Percentiles rank a stretch among this genome's conserved stretches.
Conservation (phyloP, 1,139 yeast species). For the Hanseniaspora gamundiae region DNA sequence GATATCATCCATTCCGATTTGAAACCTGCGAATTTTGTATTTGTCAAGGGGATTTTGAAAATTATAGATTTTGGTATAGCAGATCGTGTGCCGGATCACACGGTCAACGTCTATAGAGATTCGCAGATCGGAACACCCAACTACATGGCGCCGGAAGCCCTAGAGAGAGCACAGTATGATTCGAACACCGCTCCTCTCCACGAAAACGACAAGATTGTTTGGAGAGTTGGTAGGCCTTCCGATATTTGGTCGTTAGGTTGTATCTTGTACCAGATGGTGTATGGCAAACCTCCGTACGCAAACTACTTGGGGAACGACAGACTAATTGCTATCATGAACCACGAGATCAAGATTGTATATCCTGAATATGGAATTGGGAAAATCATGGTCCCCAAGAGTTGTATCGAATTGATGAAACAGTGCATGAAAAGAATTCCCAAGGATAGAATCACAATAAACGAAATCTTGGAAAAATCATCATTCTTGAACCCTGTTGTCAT, state of each 20-base stretch:
- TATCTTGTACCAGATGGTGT: conserved; percentile 88
- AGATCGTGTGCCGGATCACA: conserved; percentile 85
- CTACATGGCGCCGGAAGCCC: conserved; percentile 96
- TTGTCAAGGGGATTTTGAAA: conserved; percentile 75
- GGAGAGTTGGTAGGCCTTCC: conserved; percentile 92
- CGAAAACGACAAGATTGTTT: conserved; percentile 31
- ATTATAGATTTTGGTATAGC: conserved; percentile 96
- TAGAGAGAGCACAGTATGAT: conserved; percentile 31
- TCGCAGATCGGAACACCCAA: conserved; percentile 92
- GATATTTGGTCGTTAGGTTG: conserved; percentile 99
- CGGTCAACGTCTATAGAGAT: conserved; percentile 80
- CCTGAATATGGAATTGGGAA: conserved; percentile 54
- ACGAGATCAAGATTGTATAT: conserved; percentile 63
- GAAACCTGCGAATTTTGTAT: conserved; percentile 88
- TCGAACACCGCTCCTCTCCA: conserved; percentile 16
- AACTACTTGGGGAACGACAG: conserved; percentile 68
- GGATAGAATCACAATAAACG: conserved; percentile 52
- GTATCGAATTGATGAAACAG: conserved; percentile 57
- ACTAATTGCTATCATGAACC: conserved; percentile 76
- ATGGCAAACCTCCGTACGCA: conserved; percentile 88
- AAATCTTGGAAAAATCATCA: conserved; percentile 40
- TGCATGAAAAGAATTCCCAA: conserved; percentile 67
- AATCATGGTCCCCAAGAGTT: conserved; percentile 53
- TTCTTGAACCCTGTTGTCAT: conserved; percentile 71
- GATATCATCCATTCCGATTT: conserved; percentile 91